Percentiles rank a stretch among this genome's conserved stretches.
Conservation (phyloP, 1,284 basidiomycete genomes). For the Tremellales sp. region DNA sequence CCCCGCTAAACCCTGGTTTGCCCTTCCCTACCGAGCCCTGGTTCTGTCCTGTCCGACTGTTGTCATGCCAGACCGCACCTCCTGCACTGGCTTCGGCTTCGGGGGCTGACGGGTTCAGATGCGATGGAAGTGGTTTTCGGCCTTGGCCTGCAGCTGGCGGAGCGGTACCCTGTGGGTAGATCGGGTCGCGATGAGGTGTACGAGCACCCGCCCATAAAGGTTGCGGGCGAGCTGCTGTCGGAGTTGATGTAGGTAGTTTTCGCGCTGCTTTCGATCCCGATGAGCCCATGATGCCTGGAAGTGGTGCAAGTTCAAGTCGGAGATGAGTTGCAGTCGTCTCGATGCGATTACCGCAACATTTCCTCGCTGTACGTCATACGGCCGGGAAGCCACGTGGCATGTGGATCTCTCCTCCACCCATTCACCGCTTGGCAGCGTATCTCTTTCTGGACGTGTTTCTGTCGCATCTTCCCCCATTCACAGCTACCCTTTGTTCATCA, state of each 20-base stretch:
- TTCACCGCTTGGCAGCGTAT: too few relatives aligned
- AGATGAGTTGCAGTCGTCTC: too few relatives aligned
- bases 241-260: slow-evolving; percentile 12
- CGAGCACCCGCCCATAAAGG: neutral
- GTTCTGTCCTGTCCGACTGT: neutral
- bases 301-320: too few relatives aligned
- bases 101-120: neutral
- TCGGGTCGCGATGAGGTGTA: slow-evolving; percentile 1
- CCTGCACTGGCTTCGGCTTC: neutral
- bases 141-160: slow-evolving; percentile 5
- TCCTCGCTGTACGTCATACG: too few relatives aligned
- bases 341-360: too few relatives aligned
- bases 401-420: too few relatives aligned
- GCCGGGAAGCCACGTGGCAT: too few relatives aligned
- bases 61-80: neutral
- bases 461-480: too few relatives aligned
- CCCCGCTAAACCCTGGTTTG: slow-evolving; percentile 33
- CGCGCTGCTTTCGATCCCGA: slow-evolving; percentile 15
- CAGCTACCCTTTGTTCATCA: too few relatives aligned
- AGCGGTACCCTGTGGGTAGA: neutral
- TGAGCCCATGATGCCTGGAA: slow-evolving; percentile 13
- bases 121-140: slow-evolving; percentile 1
- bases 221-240: neutral
- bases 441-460: too few relatives aligned
- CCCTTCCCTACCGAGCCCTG: slow-evolving; percentile 17